Evolutionary conservation across 139 green algal genomes (phyloP).

Genomic region (Yamagishiella unicocca): DNA sequence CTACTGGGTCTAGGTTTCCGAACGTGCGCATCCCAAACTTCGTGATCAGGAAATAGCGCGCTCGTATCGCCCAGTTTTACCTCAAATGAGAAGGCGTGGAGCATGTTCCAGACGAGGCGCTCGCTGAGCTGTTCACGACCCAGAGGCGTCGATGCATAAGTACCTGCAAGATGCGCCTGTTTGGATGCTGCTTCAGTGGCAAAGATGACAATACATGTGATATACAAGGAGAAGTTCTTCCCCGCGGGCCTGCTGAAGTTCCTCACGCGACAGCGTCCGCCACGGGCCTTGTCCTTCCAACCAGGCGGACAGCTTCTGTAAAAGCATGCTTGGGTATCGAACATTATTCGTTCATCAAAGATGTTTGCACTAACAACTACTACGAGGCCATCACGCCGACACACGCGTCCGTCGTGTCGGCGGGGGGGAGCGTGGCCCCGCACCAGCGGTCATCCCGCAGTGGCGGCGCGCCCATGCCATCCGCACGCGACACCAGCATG

Average conservation of each 20-base stretch:
- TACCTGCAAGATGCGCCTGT: neutral
- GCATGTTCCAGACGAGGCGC: no score
- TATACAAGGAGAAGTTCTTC: neutral
- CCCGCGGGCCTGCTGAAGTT: neutral
- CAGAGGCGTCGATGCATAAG: neutral
- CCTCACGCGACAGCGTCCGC: neutral
- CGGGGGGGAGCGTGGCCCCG: neutral
- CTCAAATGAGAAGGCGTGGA: no score
- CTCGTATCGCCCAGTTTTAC: no score
- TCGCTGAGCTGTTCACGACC: neutral
- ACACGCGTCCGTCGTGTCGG: neutral
- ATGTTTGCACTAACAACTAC: constrained; percentile 36
- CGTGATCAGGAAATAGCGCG: no score
- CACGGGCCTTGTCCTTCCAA: neutral
- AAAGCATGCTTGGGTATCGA: constrained; percentile 37
- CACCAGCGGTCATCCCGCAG: neutral
- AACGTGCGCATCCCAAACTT: no score
- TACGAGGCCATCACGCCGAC: constrained; percentile 28
- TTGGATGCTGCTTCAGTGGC: neutral
- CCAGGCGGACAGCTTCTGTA: constrained; percentile 17
- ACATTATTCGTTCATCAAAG: constrained; percentile 35
- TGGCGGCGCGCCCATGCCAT: neutral
- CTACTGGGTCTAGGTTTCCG: no score
- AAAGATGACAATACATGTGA: neutral
- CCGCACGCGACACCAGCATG: neutral